Conservation (phyloP, 495 filamentous ascomycete species). For the Tuber magnatum region DNA sequence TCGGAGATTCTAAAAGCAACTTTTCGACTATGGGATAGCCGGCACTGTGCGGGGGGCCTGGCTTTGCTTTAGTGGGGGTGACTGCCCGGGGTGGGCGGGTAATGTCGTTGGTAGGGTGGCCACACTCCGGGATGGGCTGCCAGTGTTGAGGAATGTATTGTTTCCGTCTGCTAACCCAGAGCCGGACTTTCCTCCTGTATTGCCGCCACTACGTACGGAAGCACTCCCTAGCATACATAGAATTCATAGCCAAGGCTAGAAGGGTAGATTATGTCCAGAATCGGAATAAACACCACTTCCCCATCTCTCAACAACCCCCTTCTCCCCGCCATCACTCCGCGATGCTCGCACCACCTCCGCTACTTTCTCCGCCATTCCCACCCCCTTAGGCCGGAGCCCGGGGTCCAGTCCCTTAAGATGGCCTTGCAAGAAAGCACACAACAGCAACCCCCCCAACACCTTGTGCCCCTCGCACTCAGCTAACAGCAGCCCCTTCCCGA, state of each 20-base stretch:
- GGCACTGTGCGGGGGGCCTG: neutral
- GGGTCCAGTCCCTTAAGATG: conserved; percentile 84
- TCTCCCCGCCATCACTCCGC: conserved; percentile 2
- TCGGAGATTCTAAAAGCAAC: too few species aligned
- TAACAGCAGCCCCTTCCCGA: conserved; percentile 63
- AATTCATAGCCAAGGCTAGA: conserved; percentile 79
- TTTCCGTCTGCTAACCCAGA: conserved; percentile 59
- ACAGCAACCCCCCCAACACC: conserved; percentile 67
- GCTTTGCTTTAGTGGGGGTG: conserved; percentile 5
- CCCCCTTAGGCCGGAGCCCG: conserved; percentile 67
- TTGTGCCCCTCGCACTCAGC: conserved; percentile 84
- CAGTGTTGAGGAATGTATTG: conserved; percentile 48
- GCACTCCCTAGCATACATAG: conserved; percentile 58
- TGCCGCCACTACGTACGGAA: neutral
- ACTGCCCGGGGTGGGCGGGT: conserved; percentile 3
- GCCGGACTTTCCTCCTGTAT: conserved; percentile 11
- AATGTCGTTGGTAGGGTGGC: neutral
- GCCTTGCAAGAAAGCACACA: conserved; percentile 77
- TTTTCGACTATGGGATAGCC: too few species aligned
- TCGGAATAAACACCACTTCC: conserved; percentile 51
- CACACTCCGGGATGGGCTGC: neutral
- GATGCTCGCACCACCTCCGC: conserved; percentile 17
- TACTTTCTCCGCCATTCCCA: conserved; percentile 19
- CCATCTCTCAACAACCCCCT: conserved; percentile 13
- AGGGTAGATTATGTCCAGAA: conserved; percentile 80